phyloP scores from a whole-genome alignment of 2,329 filamentous ascomycete species.

The Colletotrichum sp. region DNA sequence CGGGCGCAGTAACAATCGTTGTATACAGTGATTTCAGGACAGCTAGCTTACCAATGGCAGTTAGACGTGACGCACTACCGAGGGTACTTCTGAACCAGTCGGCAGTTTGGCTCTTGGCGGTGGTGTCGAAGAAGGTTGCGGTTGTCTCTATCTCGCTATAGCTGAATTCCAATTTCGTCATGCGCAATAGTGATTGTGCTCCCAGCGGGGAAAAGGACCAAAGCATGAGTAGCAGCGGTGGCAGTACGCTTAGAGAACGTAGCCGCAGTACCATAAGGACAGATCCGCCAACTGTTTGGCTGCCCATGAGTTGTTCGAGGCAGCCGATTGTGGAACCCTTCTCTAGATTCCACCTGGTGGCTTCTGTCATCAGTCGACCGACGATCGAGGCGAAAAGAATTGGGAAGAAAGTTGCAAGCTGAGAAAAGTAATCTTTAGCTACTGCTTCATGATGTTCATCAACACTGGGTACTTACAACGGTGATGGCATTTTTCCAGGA shows the following conservation, averaged over 20 bases:
- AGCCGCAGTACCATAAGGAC: background rate
- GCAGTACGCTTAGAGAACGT: background rate
- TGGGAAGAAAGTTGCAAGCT: background rate
- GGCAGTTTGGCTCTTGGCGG: background rate
- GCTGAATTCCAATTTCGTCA: background rate
- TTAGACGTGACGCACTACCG: background rate
- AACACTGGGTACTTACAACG: background rate
- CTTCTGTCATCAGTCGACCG: background rate
- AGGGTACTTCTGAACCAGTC: background rate
- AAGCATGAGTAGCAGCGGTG: rapidly evolving
- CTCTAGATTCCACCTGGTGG: background rate
- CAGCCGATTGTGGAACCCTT: background rate
- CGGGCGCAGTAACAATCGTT: rapidly evolving
- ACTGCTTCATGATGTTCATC: rapidly evolving
- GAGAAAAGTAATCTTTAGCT: background rate
- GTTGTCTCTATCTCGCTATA: rapidly evolving
- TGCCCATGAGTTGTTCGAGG: background rate
- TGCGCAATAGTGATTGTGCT: background rate
- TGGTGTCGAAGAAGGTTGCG: background rate
- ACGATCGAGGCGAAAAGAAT: background rate
- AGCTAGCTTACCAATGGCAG: background rate
- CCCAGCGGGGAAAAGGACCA: background rate
- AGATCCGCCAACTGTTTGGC: background rate
- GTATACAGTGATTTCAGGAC: rapidly evolving
- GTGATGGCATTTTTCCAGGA: background rate